Evolutionary conservation across 176 grass and related monocot genomes (phyloP), one percentile per base, ranked within the genome.

Genomic region (Cenchrus americanus): DNA sequence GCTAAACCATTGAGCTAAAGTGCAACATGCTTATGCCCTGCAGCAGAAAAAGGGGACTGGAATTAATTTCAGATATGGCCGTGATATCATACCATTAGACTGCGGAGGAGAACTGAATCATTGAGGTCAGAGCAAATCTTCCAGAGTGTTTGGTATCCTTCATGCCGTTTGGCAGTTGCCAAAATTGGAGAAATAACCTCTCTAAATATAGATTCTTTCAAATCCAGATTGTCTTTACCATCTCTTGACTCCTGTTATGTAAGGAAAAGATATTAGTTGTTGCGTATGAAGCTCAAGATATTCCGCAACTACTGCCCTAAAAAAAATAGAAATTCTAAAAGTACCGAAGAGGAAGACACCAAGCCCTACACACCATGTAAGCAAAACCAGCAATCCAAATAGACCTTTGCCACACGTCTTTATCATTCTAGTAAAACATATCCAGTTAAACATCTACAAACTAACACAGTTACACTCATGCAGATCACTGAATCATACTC

Each of bases 61-160:
- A 24, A 86, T 12, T 82, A 71, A 77, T 67, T 73, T 79, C 7
- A 63, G 27, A 76, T 63, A 88, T 19, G 22, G 11, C 58, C 7
- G 41, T 79, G 21, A 68, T n/a, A 26, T 85, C 89, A 78, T 98
- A 98, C 96, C 96, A 98, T 98, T 71, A 98, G 87, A 83, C 87
- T 92, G 71, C 89, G 85, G 24, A 98, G 89, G 78, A 98, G 91
- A 80, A 72, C 64, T 59, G 93, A 93, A 88, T 98, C 96, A 86
- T 91, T 88, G 80, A 98, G 91, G 74, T 98, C 96, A 81, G 95
- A 98, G 78, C 93, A 98, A 73, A 98, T 92, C 73, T 98, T 89
- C 96, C 96, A 98, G 80, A 98, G 88, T 46, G 93, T 95, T 85
- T 95, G 89, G 71, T 96, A 93, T 47, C 91, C 93, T 92, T 94